Evolutionary conservation across 805 yeast genomes (phyloP).

Genomic region (Hanseniaspora thailandica): DNA sequence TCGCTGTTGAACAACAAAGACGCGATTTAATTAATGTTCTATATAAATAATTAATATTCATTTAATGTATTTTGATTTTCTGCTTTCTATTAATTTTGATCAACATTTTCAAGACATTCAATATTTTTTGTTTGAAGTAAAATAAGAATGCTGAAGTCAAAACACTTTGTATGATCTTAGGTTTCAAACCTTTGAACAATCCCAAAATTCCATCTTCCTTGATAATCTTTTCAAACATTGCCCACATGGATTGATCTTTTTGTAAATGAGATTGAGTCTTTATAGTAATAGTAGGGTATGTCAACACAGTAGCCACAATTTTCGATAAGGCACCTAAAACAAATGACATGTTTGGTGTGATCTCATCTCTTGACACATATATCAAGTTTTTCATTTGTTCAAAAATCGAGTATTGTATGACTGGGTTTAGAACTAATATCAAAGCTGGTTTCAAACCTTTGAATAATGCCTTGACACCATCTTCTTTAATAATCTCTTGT

Average conservation of each 20-base stretch:
- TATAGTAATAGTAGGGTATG: conserved; percentile 85
- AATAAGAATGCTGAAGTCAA: conserved; percentile 82
- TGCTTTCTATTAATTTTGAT: background rate
- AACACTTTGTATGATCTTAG: conserved; percentile 74
- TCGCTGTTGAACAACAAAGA: conserved; percentile 17
- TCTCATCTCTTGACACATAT: conserved; percentile 33
- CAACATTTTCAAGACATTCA: conserved; percentile 21
- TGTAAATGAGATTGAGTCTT: conserved; percentile 79
- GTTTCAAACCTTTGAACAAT: conserved; percentile 68
- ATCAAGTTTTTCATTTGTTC: conserved; percentile 70
- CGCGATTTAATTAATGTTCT: background rate
- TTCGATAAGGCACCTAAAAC: conserved; percentile 82
- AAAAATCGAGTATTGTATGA: conserved; percentile 81
- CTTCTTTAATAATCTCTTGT: conserved; percentile 50
- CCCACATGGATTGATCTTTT: conserved; percentile 33
- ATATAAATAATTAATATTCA: background rate
- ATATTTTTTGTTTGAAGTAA: conserved; percentile 79
- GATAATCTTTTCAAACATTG: conserved; percentile 47
- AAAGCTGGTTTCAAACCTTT: conserved; percentile 84
- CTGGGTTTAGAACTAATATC: conserved; percentile 74
- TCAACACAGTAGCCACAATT: conserved; percentile 72
- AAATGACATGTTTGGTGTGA: conserved; percentile 68
- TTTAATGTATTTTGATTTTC: background rate
- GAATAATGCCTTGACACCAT: conserved; percentile 62
- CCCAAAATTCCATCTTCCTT: conserved; percentile 59